Base-by-base conservation (phyloP, 768 basidiomycete genomes). In the Amanita phalloides region DNA sequence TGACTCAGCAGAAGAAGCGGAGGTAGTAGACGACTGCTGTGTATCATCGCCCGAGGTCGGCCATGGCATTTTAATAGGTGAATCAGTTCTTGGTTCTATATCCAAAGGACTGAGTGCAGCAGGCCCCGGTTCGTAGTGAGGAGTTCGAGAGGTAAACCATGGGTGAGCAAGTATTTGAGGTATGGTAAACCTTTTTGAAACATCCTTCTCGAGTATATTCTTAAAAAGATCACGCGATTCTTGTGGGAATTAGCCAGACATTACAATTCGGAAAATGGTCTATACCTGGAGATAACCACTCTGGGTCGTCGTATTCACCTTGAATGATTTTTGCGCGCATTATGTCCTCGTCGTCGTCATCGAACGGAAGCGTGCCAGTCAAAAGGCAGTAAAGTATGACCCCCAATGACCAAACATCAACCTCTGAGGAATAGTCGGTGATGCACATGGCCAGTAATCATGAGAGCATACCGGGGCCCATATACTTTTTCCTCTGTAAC, bases 371-470 rank as follows among this genome's bases (percentile, higher is more conserved):
- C 7, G 87, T 89, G 6, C 93, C 94, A 0, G 90, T 92, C 41
- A 96, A 74, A 30, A 96, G 76, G 48, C 84, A 86, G 62, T 93
- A 95, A 10, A 97, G 71, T 48, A 97, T 96, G 55, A 96, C 78
- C 0, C 93, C 93, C 46, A 95, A 73, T 4, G 93, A 97, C 93
- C 93, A 97, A 32, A 94, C 74, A 61, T 97, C 93, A 44, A 95
- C 92, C 77, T 97, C 93, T 88, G 67, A 9, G 41, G 23, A 35
- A 38, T 37, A 54, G 65, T 50, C 37, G 32, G 45, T 38, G 50
- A 36, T 26, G 21, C 21, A 30, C n/a, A 23, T 37, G 0, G 42
- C 42, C 6, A 23, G 9, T 44, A 44, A 36, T 52, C n/a, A 30
- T 14, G 8, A 38, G n/a, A 37, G 68, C 82, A 54, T 48, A 84